A percentile compares a stretch with the other conserved stretches of the same genome.
phyloP scores from a whole-genome alignment of 2,329 filamentous ascomycete genomes.

The Cladosporium cucumerinum region DNA sequence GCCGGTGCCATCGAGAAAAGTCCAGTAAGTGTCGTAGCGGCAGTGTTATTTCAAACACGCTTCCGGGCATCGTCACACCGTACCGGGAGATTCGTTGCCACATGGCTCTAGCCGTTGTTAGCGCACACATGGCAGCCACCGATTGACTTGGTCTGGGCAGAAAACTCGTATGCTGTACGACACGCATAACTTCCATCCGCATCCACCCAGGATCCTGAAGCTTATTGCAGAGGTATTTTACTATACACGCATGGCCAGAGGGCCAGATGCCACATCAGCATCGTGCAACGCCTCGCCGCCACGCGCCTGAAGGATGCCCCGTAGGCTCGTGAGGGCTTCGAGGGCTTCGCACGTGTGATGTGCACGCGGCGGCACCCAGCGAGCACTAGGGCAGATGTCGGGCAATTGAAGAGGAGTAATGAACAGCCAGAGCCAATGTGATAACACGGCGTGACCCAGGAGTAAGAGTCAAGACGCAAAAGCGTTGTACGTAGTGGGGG shows the following conservation, averaged over 20 bases:
- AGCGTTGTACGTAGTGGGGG: conserved; percentile 1
- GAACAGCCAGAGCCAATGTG: not conserved
- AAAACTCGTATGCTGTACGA: conserved; percentile 14
- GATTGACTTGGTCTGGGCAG: conserved; percentile 10
- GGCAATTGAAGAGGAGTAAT: not conserved
- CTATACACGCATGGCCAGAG: not conserved
- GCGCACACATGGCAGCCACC: conserved; percentile 14
- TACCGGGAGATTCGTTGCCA: conserved; percentile 15
- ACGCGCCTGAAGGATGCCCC: conserved; percentile 6
- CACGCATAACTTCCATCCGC: not conserved
- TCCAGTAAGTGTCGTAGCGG: not conserved
- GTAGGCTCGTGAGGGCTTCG: not conserved
- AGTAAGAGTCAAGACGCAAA: not conserved
- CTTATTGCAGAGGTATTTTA: conserved; percentile 1
- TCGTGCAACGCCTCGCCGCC: not conserved
- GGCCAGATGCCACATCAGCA: not conserved
- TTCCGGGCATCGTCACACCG: conserved; percentile 8
- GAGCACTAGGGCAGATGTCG: not conserved
- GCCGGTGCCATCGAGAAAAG: not conserved
- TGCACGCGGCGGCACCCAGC: not conserved
- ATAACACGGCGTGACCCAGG: conserved; percentile 3
- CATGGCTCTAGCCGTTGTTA: conserved; percentile 17
- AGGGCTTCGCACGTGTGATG: not conserved
- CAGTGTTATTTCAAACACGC: conserved; percentile 3
- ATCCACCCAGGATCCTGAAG: not conserved